Percentiles rank a stretch among this genome's conserved stretches.
These are phyloP conservation scores for Eucalyptus cloeziana DNA, from an alignment of 345 rosid species.

Conservation along the genomic window DNA sequence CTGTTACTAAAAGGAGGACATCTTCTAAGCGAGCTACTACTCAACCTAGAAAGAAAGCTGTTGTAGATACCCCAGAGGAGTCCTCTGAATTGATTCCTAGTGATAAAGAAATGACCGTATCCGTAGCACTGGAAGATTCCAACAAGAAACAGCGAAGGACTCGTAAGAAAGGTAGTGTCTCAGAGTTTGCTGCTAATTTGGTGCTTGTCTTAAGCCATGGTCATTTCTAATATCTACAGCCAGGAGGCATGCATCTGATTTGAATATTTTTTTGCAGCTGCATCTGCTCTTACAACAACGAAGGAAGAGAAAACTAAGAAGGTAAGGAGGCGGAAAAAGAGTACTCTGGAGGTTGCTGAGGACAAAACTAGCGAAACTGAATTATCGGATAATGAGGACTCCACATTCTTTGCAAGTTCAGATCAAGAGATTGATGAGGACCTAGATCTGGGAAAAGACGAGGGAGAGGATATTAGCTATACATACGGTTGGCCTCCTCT, in stretches of 20 bases:
- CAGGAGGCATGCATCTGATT: neutral
- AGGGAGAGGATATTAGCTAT: constrained; percentile 53
- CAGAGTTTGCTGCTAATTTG: neutral
- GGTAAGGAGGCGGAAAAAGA: constrained; percentile 21
- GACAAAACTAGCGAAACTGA: constrained; percentile 31
- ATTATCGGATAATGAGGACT: constrained; percentile 25
- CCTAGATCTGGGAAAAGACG: constrained; percentile 41
- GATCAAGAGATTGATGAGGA: constrained; percentile 54
- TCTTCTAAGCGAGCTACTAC: constrained; percentile 23
- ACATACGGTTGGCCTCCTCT: constrained; percentile 94
- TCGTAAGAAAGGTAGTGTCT: constrained; percentile 32
- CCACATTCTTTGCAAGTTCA: constrained; percentile 4
- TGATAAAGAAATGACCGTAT: constrained; percentile 9
- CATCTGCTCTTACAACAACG: constrained; percentile 11
- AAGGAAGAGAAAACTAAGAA: constrained; percentile 46
- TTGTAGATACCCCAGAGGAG: constrained; percentile 14
- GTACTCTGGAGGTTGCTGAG: neutral
- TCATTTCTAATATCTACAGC: neutral
- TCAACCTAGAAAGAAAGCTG: constrained; percentile 47
- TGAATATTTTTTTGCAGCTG: constrained; percentile 11
- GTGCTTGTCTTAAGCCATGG: neutral
- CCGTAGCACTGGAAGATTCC: constrained; percentile 3
- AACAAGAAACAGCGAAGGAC: constrained; percentile 16
- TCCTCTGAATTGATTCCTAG: constrained; percentile 6
- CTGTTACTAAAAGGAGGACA: constrained; percentile 27